A percentile compares a stretch with the other conserved stretches of the same genome.
phyloP scores from a whole-genome alignment of 139 green algal genomes.

The Medakamo hakoo region DNA sequence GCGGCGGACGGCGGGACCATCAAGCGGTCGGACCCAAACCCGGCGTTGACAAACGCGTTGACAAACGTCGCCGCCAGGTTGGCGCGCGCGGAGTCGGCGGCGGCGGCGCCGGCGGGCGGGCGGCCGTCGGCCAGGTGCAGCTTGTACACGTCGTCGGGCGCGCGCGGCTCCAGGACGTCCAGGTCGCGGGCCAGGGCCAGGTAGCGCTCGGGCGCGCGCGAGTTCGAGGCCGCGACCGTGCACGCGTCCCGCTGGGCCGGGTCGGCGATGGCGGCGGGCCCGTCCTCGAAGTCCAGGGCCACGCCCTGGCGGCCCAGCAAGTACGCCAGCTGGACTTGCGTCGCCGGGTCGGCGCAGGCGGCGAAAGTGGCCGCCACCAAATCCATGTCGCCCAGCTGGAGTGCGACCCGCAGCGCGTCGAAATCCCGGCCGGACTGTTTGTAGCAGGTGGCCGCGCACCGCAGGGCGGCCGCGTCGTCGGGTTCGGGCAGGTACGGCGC shows the following conservation, averaged over 20 bases:
- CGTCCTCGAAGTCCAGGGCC: constrained; percentile 61
- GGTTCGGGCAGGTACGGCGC: constrained; percentile 83
- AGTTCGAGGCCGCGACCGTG: constrained; percentile 6
- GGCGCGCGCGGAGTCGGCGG: constrained; percentile 77
- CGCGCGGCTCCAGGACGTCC: constrained; percentile 94
- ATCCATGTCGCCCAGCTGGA: constrained; percentile 16
- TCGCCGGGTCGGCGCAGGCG: constrained; percentile 6
- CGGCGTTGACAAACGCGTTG: constrained; percentile 96
- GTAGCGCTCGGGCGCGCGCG: constrained; percentile 66
- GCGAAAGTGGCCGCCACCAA: constrained; percentile 16
- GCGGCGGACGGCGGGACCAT: constrained; percentile 36
- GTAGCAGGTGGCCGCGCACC: constrained; percentile 35
- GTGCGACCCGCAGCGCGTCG: constrained; percentile 70
- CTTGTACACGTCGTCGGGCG: constrained; percentile 93
- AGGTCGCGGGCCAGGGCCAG: constrained; percentile 85
- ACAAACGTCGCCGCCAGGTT: constrained; percentile 95
- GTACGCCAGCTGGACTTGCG: constrained; percentile 70
- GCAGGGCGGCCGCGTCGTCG: constrained; percentile 70
- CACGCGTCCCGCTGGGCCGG: constrained; percentile 44
- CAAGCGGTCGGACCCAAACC: constrained; percentile 89
- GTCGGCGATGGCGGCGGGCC: constrained; percentile 41
- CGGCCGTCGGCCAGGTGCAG: constrained; percentile 76
- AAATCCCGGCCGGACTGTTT: constrained; percentile 59
- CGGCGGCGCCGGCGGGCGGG: constrained; percentile 25
- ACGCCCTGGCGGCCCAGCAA: constrained; percentile 64